phyloP scores from a whole-genome alignment of 805 yeast species.

The Metschnikowia arizonensis region DNA sequence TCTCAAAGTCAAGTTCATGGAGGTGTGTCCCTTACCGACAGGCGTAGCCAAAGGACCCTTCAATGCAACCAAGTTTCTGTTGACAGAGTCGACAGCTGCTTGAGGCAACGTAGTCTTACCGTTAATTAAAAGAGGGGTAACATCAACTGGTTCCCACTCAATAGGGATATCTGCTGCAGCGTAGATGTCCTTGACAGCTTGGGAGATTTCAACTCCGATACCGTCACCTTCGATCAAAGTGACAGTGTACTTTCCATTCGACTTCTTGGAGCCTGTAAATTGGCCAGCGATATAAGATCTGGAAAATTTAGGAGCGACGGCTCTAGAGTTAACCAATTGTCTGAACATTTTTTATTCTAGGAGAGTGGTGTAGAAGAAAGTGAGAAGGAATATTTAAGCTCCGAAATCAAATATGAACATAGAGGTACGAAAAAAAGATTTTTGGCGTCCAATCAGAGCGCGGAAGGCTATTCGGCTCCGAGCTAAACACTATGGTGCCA shows the following conservation, averaged over 20 bases:
- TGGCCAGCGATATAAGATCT: slow-evolving; percentile 57
- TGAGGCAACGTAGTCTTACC: slow-evolving; percentile 93
- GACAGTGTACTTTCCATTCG: slow-evolving; percentile 85
- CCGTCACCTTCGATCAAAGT: slow-evolving; percentile 99
- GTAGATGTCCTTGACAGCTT: slow-evolving; percentile 89
- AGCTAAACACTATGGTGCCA: not conserved
- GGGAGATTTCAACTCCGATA: slow-evolving; percentile 92
- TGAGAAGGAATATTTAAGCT: slow-evolving; percentile 5
- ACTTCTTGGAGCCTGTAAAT: slow-evolving; percentile 58
- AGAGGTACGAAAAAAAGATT: slow-evolving; percentile 15
- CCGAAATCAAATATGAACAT: slow-evolving; percentile 9
- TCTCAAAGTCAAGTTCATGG: slow-evolving; percentile 95
- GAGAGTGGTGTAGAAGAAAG: slow-evolving; percentile 9
- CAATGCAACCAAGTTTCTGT: slow-evolving; percentile 88
- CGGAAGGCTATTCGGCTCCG: slow-evolving; percentile 18
- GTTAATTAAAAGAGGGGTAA: slow-evolving; percentile 85
- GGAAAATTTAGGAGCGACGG: slow-evolving; percentile 23
- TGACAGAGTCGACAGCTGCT: slow-evolving; percentile 87
- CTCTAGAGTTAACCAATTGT: slow-evolving; percentile 19
- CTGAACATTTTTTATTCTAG: slow-evolving; percentile 18
- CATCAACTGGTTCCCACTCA: slow-evolving; percentile 96
- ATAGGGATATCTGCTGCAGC: slow-evolving; percentile 93
- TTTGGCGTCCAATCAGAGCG: slow-evolving; percentile 19
- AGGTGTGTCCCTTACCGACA: slow-evolving; percentile 97
- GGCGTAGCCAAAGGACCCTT: slow-evolving; percentile 99